phyloP scores from a whole-genome alignment of 2,329 filamentous ascomycete species.

The Dendryphion nanum region DNA sequence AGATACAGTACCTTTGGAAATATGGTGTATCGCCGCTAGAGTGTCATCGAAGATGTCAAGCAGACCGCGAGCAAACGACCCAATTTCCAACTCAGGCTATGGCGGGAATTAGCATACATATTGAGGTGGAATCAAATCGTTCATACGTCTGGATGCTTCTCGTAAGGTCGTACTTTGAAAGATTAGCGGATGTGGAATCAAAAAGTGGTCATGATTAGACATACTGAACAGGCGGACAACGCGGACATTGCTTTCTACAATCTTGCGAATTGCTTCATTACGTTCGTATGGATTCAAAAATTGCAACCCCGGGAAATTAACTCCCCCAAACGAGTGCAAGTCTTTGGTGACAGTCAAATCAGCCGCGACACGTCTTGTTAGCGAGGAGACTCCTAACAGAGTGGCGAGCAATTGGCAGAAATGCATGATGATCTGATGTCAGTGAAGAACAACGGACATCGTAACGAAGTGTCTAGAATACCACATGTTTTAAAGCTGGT shows the following conservation, averaged over 20 bases:
- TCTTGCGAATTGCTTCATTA: constrained; percentile 27
- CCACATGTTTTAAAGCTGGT: constrained; percentile 20
- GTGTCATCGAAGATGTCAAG: constrained; percentile 37
- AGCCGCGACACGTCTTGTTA: constrained; percentile 13
- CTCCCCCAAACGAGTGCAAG: constrained; percentile 34
- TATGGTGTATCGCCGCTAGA: constrained; percentile 32
- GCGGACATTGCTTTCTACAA: constrained; percentile 28
- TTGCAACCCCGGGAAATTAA: constrained; percentile 33
- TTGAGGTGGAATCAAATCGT: not conserved
- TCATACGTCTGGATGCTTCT: constrained; percentile 29
- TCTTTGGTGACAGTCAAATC: constrained; percentile 27
- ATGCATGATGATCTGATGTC: constrained; percentile 22
- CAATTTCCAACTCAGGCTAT: constrained; percentile 28
- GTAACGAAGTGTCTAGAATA: constrained; percentile 9
- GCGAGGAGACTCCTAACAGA: constrained; percentile 13
- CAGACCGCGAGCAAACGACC: constrained; percentile 28
- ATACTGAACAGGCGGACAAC: constrained; percentile 35
- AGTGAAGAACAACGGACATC: constrained; percentile 7
- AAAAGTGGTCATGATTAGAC: constrained; percentile 1
- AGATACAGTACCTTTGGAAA: constrained; percentile 25
- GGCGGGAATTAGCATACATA: constrained; percentile 1
- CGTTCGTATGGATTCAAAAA: constrained; percentile 26
- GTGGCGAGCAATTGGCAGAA: constrained; percentile 16
- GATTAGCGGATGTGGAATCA: constrained; percentile 14
- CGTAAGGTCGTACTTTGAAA: constrained; percentile 23